phyloP scores from a whole-genome alignment of 208 protist genomes.

The Crithidia bombi region DNA sequence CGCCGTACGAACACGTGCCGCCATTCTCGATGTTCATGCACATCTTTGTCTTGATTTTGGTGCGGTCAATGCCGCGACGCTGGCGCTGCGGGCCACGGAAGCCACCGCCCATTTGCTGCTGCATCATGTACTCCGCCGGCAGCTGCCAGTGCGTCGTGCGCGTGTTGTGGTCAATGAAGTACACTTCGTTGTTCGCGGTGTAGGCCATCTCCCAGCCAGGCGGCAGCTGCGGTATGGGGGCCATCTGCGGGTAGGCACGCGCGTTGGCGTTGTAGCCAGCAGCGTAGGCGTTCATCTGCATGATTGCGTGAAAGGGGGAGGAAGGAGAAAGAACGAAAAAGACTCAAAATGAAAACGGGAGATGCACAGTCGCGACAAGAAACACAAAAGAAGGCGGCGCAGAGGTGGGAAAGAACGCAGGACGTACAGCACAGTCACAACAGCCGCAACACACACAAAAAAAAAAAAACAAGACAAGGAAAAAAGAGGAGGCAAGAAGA shows the following conservation, averaged over 20 bases:
- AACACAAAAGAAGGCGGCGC: slow-evolving; percentile 7
- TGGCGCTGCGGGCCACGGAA: slow-evolving; percentile 50
- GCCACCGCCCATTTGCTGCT: slow-evolving; percentile 23
- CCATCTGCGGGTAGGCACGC: slow-evolving; percentile 24
- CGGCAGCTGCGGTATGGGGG: slow-evolving; percentile 53
- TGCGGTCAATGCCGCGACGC: slow-evolving; percentile 78
- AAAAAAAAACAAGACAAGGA: slow-evolving; percentile 3
- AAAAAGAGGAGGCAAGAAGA: too few species aligned
- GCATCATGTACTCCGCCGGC: slow-evolving; percentile 46
- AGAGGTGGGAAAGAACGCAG: background rate
- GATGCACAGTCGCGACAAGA: background rate
- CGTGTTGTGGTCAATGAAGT: slow-evolving; percentile 93
- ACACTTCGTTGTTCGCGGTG: slow-evolving; percentile 64
- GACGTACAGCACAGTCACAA: slow-evolving; percentile 6
- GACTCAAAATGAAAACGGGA: background rate
- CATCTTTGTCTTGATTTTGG: slow-evolving; percentile 92
- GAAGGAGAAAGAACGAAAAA: slow-evolving; percentile 21
- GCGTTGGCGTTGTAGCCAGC: slow-evolving; percentile 21
- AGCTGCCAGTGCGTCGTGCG: slow-evolving; percentile 85
- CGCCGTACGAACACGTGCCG: slow-evolving; percentile 84
- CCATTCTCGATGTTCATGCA: slow-evolving; percentile 92
- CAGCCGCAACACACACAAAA: slow-evolving; percentile 11
- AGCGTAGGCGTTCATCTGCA: slow-evolving; percentile 39
- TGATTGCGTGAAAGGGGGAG: slow-evolving; percentile 6
- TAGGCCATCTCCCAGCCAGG: slow-evolving; percentile 84